Base-by-base conservation (phyloP, 352 stramenopile genomes). In the Globisporangium canariense region DNA sequence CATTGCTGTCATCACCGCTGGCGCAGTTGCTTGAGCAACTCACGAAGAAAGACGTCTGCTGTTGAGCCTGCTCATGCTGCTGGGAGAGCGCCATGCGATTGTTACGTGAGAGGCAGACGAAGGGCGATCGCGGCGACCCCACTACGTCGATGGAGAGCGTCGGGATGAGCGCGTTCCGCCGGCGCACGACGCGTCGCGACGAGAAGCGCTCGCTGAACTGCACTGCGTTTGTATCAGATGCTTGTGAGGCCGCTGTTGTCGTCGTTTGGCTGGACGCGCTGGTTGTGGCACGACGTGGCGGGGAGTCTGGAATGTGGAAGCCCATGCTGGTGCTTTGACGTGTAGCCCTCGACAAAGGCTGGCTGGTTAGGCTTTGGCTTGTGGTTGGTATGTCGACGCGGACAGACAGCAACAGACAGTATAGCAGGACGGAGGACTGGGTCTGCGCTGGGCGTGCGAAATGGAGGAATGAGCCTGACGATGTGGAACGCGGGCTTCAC, bases 291-390 rank as follows among this genome's bases (percentile, higher is more conserved):
- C 30, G 54, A 51, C 38, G 62, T 13, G 60, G 69, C 2, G 79
- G 73, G 7, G 79, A 88, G 59, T 89, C 72, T 30, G 78, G 82
- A 65, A 89, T 88, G 69, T 81, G 80, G 73, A 81, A 87, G 50
- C 82, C 82, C 82, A 91, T 91, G 32, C 22, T 41, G 38, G 25
- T 14, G 30, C 51, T 57, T 38, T 38, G 51, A 14, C 13, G 22
- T 60, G 38, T 60, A 58, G 7, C n/a, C 46, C n/a, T 41, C 18
- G 30, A 20, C 20, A 16, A 28, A 34, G 14, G 25, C 32, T 38
- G 47, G 10, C 32, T 36, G 32, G 32, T 8, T 46, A 4, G 16
- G 14, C 3, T 58, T 8, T 3, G 13, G 51, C 10, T 11, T 5
- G 9, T 32, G 18, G 11, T 13, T 38, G 11, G 34, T 58, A 58